Base-by-base conservation (phyloP, 1,284 basidiomycete genomes). In the Meira miltonrushii region DNA sequence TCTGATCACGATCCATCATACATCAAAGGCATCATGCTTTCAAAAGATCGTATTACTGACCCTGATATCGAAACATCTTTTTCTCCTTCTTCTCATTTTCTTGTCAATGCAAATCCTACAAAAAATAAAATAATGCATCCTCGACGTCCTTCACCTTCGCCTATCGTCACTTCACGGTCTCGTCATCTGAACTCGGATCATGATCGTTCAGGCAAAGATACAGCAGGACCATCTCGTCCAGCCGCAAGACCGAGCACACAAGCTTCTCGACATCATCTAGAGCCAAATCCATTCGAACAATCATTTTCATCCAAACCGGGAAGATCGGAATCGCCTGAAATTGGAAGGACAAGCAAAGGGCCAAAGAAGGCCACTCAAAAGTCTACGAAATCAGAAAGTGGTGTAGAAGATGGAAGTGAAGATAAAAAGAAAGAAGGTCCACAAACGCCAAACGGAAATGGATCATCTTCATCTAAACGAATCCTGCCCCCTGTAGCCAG, bases 241-340 rank as follows among this genome's bases (percentile, higher is more conserved):
- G 21, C 58, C 10, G 58, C 55, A 25, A 55, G 58, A 33, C 54
- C 58, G 11, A 19, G 23, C 33, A 43, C 50, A 12, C 15, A 37
- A 19, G n/a, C 38, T 17, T 49, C 58, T 4, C 40, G 58, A 49
- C 72, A 79, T 49, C 71, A 77, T 39, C 85, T 91, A 60, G 93
- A 97, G 78, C 90, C 90, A 13, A 97, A 97, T 77, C 93, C 93
- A 0, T 97, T 96, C 75, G 93, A 97, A 77, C 89, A 92, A 79
- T 93, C 90, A 54, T 97, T 96, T 79, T 85, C 85, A 82, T 71
- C 83, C 84, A 68, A 72, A 73, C 53, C 72, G 74, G 79, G 79
- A 37, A 59, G 60, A 11, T 59, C 65, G 17, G n/a, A 59, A 48
- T 65, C 66, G 3, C 62, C 65, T 53, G 62, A 67, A 37, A 15